Conservation (phyloP, 352 stramenopile species). For the Globisporangium irregulare region DNA sequence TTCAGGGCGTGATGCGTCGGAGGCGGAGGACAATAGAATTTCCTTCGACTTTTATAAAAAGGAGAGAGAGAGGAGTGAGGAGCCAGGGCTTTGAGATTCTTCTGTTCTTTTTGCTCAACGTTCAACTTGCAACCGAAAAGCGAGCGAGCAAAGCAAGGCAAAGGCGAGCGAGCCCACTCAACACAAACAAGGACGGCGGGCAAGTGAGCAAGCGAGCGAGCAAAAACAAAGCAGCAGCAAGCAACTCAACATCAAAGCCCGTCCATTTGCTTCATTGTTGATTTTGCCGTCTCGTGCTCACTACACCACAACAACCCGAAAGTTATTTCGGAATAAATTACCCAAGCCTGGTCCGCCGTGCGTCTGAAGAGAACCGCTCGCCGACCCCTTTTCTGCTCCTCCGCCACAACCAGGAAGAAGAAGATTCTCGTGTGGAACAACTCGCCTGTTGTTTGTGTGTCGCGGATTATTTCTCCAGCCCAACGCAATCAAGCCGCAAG, state of each 20-base stretch:
- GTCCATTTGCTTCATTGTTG: slow-evolving; percentile 39
- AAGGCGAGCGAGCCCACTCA: background rate
- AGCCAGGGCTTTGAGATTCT: slow-evolving; percentile 8
- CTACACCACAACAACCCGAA: background rate
- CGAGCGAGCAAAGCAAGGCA: background rate
- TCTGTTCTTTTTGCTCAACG: slow-evolving; percentile 16
- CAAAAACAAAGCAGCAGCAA: background rate
- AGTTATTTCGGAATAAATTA: slow-evolving; percentile 3
- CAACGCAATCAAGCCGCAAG: slow-evolving; percentile 10
- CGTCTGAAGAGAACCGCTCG: background rate
- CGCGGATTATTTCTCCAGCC: slow-evolving; percentile 9
- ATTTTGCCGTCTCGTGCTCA: slow-evolving; percentile 33
- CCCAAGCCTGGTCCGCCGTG: slow-evolving; percentile 11
- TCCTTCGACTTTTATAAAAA: slow-evolving; percentile 13
- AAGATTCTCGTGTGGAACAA: slow-evolving; percentile 13
- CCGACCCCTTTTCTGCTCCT: slow-evolving; percentile 11
- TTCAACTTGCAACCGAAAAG: slow-evolving; percentile 13
- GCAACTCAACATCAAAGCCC: slow-evolving; percentile 7
- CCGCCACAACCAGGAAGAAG: slow-evolving; percentile 4
- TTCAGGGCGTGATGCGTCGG: slow-evolving; percentile 5
- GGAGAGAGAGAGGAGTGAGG: slow-evolving; percentile 10
- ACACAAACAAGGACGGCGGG: background rate
- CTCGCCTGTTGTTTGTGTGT: slow-evolving; percentile 6
- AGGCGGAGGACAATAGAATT: slow-evolving; percentile 4
- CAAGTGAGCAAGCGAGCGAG: background rate